These are phyloP conservation scores for Penicillium sp. DNA, from an alignment of 2,329 filamentous ascomycete species.

Conservation along the genomic window DNA sequence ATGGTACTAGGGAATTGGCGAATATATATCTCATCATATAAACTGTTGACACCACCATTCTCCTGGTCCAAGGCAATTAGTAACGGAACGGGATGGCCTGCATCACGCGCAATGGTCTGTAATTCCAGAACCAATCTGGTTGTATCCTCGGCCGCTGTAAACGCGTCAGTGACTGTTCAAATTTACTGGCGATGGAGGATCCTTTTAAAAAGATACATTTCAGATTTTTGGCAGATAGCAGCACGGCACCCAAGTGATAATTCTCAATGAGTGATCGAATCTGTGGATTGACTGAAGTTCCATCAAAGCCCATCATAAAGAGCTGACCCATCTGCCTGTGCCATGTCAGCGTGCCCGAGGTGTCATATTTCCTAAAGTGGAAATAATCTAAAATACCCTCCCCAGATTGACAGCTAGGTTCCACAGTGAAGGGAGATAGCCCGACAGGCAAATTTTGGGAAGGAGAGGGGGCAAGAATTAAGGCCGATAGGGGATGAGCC, in stretches of 20 bases:
- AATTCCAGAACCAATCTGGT: conserved; percentile 85
- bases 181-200: background rate
- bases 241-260: conserved; percentile 80
- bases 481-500: background rate
- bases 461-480: background rate
- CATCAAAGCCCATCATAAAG: conserved; percentile 69
- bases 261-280: conserved; percentile 63
- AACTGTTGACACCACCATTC: conserved; percentile 95
- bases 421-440: conserved; percentile 17
- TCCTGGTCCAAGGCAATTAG: conserved; percentile 94
- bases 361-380: conserved; percentile 64
- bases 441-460: background rate
- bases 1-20: conserved; percentile 96
- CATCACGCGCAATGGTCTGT: conserved; percentile 85
- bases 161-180: conserved; percentile 3
- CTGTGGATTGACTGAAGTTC: conserved; percentile 61
- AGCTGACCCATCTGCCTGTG: conserved; percentile 56
- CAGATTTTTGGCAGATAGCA: conserved; percentile 65
- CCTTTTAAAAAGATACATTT: conserved; percentile 57
- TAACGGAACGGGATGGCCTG: conserved; percentile 84
- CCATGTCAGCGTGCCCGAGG: conserved; percentile 44
- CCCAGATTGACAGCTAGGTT: conserved; percentile 9
- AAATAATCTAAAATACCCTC: conserved; percentile 59
- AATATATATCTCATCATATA: conserved; percentile 94
- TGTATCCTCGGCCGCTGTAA: conserved; percentile 81